A percentile compares a stretch with the other conserved stretches of the same genome.
Evolutionary conservation across 768 basidiomycete species (phyloP).

Genomic region (Russula lepida): DNA sequence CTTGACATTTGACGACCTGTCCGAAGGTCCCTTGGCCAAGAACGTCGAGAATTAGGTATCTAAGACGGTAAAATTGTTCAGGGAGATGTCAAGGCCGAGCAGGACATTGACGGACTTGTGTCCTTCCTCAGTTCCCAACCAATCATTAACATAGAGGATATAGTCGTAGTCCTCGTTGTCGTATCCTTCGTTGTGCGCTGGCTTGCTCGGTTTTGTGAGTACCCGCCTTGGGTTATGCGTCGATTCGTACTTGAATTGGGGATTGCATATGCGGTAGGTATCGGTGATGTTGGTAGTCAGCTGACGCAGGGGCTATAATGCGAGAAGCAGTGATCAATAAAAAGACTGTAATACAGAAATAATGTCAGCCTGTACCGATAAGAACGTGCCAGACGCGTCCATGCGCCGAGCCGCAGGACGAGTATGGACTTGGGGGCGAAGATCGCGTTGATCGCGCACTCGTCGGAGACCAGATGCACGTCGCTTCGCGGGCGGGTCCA

Average conservation of each 20-base stretch:
- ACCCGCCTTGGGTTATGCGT: slow-evolving; percentile 93
- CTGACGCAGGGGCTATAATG: slow-evolving; percentile 46
- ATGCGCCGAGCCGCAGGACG: slow-evolving; percentile 63
- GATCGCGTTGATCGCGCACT: slow-evolving; percentile 66
- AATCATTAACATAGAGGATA: slow-evolving; percentile 98
- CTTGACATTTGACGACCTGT: slow-evolving; percentile 99
- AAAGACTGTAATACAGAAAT: background rate
- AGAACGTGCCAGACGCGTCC: slow-evolving; percentile 62
- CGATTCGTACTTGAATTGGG: slow-evolving; percentile 90
- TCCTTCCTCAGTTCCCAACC: slow-evolving; percentile 87
- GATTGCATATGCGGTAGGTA: slow-evolving; percentile 92
- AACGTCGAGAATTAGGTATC: slow-evolving; percentile 95
- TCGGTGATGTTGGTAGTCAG: slow-evolving; percentile 83
- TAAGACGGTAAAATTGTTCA: slow-evolving; percentile 27
- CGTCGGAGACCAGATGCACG: slow-evolving; percentile 71
- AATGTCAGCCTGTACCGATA: slow-evolving; percentile 56
- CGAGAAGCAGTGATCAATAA: slow-evolving; percentile 18
- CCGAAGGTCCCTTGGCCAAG: slow-evolving; percentile 98
- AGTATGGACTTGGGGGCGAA: slow-evolving; percentile 64
- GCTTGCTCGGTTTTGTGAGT: slow-evolving; percentile 95
- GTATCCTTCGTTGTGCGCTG: slow-evolving; percentile 90
- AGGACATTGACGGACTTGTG: slow-evolving; percentile 63
- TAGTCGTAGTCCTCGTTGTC: slow-evolving; percentile 99
- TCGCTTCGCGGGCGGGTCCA: slow-evolving; percentile 58
- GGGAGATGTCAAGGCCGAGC: slow-evolving; percentile 10